Conservation (phyloP, 169 alveolate species). For the Plasmodium adleri region DNA sequence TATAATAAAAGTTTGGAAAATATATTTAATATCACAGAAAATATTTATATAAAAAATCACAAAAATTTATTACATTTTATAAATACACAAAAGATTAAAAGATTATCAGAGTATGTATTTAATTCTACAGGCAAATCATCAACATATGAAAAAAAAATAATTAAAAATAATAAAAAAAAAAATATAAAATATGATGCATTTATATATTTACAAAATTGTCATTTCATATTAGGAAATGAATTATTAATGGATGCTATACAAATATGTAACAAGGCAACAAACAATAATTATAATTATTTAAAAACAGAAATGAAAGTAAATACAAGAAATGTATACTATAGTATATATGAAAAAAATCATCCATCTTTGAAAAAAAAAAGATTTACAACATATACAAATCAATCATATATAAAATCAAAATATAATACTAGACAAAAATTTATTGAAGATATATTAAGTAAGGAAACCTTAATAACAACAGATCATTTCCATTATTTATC, state of each 20-base stretch:
- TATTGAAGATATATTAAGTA: conserved; percentile 14
- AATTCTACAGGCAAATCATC: background rate
- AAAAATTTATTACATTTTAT: conserved; percentile 25
- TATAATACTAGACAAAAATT: background rate
- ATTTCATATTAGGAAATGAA: conserved; percentile 70
- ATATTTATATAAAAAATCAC: conserved; percentile 16
- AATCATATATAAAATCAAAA: background rate
- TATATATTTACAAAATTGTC: conserved; percentile 57
- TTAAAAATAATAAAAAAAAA: background rate
- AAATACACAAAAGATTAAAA: conserved; percentile 12
- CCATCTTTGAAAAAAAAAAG: conserved; percentile 7
- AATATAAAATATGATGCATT: conserved; percentile 40
- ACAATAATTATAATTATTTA: conserved; percentile 7
- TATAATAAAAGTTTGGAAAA: conserved; percentile 25
- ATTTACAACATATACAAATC: background rate
- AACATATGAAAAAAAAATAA: background rate
- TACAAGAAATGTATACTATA: conserved; percentile 46
- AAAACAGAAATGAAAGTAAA: conserved; percentile 35
- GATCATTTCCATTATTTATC: conserved; percentile 60
- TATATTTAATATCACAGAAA: conserved; percentile 5
- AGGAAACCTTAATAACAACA: conserved; percentile 11
- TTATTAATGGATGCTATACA: conserved; percentile 69
- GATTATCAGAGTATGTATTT: conserved; percentile 28
- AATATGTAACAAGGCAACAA: conserved; percentile 1
- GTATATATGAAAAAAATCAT: too few species aligned